These are phyloP conservation scores for Claviceps sp. DNA, from an alignment of 2,329 filamentous ascomycete species.

Conservation along the genomic window DNA sequence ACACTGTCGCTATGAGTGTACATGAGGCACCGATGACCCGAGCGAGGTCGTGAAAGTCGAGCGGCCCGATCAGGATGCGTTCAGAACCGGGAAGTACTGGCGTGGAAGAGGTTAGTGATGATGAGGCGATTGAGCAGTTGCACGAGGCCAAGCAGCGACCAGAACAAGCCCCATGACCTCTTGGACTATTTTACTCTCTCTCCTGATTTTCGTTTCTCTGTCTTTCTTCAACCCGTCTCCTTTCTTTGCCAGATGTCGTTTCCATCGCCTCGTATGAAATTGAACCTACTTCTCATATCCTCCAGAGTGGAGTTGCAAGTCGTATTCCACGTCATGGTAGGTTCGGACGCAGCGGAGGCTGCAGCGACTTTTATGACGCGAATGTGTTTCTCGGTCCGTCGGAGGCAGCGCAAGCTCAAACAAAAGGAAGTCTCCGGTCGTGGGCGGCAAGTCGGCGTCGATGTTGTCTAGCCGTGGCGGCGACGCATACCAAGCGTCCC, in stretches of 20 bases:
- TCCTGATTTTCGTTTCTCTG: background rate
- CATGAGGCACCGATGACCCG: conserved; percentile 35
- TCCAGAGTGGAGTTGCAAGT: conserved; percentile 31
- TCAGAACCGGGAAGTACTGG: conserved; percentile 32
- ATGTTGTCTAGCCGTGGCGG: background rate
- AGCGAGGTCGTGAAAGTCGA: conserved; percentile 43
- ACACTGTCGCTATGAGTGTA: conserved; percentile 34
- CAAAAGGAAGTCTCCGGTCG: background rate
- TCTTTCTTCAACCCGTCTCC: background rate
- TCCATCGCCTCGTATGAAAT: background rate
- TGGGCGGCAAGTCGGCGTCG: background rate
- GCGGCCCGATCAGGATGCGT: conserved; percentile 28
- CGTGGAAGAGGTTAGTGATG: conserved; percentile 1
- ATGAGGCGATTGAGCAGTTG: no score
- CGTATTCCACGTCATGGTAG: conserved; percentile 18
- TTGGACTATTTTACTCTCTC: background rate
- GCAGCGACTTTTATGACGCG: background rate
- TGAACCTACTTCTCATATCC: conserved; percentile 27
- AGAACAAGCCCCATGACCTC: background rate
- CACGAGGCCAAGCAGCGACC: background rate
- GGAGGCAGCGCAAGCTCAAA: background rate
- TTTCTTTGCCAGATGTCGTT: background rate
- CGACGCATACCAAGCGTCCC: background rate
- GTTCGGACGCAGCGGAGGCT: background rate
- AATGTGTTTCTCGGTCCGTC: background rate